Percentiles rank a stretch among this genome's conserved stretches.
phyloP scores from a whole-genome alignment of 352 stramenopile species.

The Pythium chondricola region DNA sequence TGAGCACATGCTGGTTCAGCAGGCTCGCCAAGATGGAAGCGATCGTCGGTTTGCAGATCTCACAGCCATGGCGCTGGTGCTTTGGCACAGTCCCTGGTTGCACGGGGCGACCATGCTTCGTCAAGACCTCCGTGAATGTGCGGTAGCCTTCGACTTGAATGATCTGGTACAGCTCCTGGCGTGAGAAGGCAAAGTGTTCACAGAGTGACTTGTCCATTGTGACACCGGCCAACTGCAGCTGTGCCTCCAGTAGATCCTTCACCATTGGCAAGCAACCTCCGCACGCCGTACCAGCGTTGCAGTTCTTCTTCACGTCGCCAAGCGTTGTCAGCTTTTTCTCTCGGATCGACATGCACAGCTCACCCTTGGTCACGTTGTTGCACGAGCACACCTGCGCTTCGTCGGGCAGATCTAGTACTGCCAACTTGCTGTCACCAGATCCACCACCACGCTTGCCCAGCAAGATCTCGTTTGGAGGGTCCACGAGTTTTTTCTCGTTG shows the following conservation, averaged over 20 bases:
- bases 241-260: conserved; percentile 78
- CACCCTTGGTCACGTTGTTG: conserved; percentile 88
- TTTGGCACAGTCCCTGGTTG: conserved; percentile 16
- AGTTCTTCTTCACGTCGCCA: conserved; percentile 74
- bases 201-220: conserved; percentile 86
- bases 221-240: conserved; percentile 84
- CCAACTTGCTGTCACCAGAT: conserved; percentile 20
- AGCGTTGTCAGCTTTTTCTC: conserved; percentile 74
- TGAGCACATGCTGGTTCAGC: conserved; percentile 83
- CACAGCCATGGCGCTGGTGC: conserved; percentile 69
- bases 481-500: conserved; percentile 42
- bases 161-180: conserved; percentile 87
- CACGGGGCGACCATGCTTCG: conserved; percentile 51
- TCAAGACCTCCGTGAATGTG: conserved; percentile 84
- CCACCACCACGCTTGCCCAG: conserved; percentile 30
- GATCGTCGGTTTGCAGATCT: conserved; percentile 91
- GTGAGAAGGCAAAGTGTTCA: conserved; percentile 88
- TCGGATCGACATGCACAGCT: conserved; percentile 67
- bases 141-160: conserved; percentile 78
- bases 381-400: conserved; percentile 89
- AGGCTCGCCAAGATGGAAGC: conserved; percentile 88
- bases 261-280: conserved; percentile 89
- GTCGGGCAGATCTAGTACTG: conserved; percentile 57
- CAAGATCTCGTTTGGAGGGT: conserved; percentile 51
- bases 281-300: conserved; percentile 85